Evolutionary conservation across 495 filamentous ascomycete genomes (phyloP).

Genomic region (Niebla homalea): DNA sequence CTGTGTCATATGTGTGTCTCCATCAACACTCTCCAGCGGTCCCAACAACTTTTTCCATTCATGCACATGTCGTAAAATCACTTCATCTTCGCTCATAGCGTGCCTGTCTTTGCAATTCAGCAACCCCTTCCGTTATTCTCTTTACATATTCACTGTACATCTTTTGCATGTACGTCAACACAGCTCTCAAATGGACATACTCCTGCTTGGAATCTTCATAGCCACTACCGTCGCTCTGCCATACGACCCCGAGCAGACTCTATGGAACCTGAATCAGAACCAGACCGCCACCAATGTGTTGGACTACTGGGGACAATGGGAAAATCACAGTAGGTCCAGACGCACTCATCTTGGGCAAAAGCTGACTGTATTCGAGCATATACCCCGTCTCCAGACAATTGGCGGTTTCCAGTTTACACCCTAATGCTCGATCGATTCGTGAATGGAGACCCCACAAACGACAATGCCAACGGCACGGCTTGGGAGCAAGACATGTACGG

Average conservation of each 20-base stretch:
- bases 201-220: no score
- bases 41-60: no score
- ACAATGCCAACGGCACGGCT: constrained; percentile 26
- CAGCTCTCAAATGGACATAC: no score
- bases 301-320: constrained; percentile 30
- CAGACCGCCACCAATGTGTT: constrained; percentile 19
- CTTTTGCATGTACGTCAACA: no score
- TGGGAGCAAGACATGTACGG: constrained; percentile 27
- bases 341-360: not conserved
- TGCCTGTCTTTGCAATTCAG: no score
- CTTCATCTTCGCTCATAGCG: no score
- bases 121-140: no score
- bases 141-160: no score
- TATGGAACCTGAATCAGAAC: constrained; percentile 30
- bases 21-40: no score
- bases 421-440: constrained; percentile 29
- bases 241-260: constrained; percentile 19
- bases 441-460: constrained; percentile 29
- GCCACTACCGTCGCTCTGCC: not conserved
- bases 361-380: constrained; percentile 11
- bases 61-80: no score
- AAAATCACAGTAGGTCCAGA: constrained; percentile 19
- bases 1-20: no score
- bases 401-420: constrained; percentile 32
- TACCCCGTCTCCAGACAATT: constrained; percentile 29